Evolutionary conservation across 805 yeast species (phyloP).

Genomic region (Metschnikowia santaceciliae): DNA sequence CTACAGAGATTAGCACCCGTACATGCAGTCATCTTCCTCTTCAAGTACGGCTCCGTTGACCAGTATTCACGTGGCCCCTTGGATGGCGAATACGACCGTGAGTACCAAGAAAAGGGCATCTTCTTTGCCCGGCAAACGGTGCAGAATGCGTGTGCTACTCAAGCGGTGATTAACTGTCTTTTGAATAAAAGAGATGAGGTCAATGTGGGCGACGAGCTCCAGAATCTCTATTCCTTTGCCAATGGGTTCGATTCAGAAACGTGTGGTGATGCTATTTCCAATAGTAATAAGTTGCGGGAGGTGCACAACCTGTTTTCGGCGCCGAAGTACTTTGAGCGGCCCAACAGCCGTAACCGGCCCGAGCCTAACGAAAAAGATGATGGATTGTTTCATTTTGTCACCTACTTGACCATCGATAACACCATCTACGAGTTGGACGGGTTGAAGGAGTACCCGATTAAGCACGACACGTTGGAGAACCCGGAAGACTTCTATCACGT

Average conservation of each 20-base stretch:
- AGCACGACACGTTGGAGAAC: slow-evolving; percentile 39
- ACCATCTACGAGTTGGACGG: slow-evolving; percentile 62
- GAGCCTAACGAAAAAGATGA: slow-evolving; percentile 38
- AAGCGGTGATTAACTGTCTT: slow-evolving; percentile 58
- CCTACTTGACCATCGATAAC: slow-evolving; percentile 45
- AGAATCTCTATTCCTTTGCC: slow-evolving; percentile 47
- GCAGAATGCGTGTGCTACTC: slow-evolving; percentile 73
- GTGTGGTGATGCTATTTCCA: slow-evolving; percentile 58
- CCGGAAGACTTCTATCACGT: slow-evolving; percentile 41
- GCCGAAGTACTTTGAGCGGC: slow-evolving; percentile 46
- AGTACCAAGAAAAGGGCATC: slow-evolving; percentile 32
- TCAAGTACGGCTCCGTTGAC: slow-evolving; percentile 51
- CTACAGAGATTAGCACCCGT: slow-evolving; percentile 38
- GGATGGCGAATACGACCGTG: slow-evolving; percentile 41
- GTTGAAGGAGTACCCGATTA: slow-evolving; percentile 50
- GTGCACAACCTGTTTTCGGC: slow-evolving; percentile 61
- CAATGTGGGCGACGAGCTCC: slow-evolving; percentile 47
- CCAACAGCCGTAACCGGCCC: slow-evolving; percentile 32
- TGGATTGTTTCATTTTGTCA: slow-evolving; percentile 58
- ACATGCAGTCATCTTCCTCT: slow-evolving; percentile 59
- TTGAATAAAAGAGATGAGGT: slow-evolving; percentile 39
- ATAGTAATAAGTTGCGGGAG: slow-evolving; percentile 51
- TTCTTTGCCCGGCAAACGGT: slow-evolving; percentile 63
- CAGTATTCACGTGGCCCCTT: slow-evolving; percentile 26
- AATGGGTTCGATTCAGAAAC: slow-evolving; percentile 51